Percentiles rank a stretch among this genome's conserved stretches.
Conservation (phyloP, 169 alveolate species). For the Hammondia hammondi region DNA sequence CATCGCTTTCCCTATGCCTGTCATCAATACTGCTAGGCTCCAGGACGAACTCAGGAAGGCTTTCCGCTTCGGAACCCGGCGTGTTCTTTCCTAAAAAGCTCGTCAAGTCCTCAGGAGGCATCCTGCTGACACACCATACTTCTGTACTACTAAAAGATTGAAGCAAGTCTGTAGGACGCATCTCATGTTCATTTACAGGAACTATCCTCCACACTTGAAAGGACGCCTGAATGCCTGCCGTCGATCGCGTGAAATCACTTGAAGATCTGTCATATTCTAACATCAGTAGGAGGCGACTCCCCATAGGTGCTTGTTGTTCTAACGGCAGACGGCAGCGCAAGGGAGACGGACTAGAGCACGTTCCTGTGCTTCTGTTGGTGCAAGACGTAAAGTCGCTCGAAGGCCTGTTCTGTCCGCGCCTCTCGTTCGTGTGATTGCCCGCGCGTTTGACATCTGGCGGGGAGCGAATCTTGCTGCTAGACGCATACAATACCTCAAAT, state of each 20-base stretch:
- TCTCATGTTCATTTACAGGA: background rate
- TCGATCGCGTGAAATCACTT: background rate
- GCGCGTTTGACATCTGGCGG: background rate
- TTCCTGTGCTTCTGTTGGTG: too few relatives aligned
- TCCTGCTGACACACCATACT: slow-evolving; percentile 9
- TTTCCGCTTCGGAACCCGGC: background rate
- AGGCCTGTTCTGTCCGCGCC: too few relatives aligned
- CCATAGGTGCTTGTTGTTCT: background rate
- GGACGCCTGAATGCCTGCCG: background rate
- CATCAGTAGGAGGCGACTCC: background rate
- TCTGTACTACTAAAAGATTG: background rate
- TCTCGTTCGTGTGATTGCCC: background rate
- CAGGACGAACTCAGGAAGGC: background rate
- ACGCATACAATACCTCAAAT: background rate
- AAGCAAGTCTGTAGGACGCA: background rate
- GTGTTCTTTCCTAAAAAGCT: background rate
- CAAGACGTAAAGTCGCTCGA: too few relatives aligned
- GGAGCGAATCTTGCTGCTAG: background rate
- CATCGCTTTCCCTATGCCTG: background rate
- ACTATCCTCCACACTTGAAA: background rate
- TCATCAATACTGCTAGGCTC: background rate
- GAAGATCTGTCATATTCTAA: background rate
- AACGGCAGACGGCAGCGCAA: background rate
- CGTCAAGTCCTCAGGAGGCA: background rate
- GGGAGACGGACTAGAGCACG: background rate